Percentiles rank a stretch among this genome's conserved stretches.
These are phyloP conservation scores for Emergomyces africanus DNA, from an alignment of 2,329 filamentous ascomycete species.

Conservation along the genomic window DNA sequence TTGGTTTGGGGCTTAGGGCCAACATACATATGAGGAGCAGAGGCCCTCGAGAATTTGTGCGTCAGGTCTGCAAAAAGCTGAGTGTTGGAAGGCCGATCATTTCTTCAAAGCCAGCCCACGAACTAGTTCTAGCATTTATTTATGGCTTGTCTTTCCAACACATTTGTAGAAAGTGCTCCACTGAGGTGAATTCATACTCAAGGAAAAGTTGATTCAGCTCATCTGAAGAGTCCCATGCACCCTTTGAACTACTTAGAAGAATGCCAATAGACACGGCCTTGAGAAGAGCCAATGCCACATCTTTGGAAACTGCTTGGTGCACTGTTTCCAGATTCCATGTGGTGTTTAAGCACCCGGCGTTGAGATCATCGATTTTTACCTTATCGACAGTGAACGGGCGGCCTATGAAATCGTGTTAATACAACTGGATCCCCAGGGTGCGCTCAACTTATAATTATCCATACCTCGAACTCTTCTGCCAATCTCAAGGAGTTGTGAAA, in stretches of 20 bases:
- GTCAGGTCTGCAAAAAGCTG: not conserved
- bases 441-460: conserved; percentile 1
- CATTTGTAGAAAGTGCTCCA: conserved; percentile 18
- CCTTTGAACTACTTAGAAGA: conserved; percentile 11
- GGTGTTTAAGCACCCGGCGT: conserved; percentile 25
- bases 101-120: not conserved
- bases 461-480: conserved; percentile 22
- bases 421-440: not conserved
- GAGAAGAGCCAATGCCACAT: conserved; percentile 13
- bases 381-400: conserved; percentile 29
- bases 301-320: conserved; percentile 17
- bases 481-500: conserved; percentile 19
- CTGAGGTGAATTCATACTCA: conserved; percentile 19
- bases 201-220: conserved; percentile 24
- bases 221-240: conserved; percentile 17
- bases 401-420: conserved; percentile 9
- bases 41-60: not conserved
- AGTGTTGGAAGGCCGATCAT: not conserved
- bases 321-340: conserved; percentile 13
- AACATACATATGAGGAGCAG: not conserved
- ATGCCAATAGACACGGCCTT: conserved; percentile 13
- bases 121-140: too few species aligned
- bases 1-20: conserved; percentile 29
- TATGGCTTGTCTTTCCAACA: conserved; percentile 10
- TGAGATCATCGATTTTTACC: conserved; percentile 37